Base-by-base conservation (phyloP, 371 early-diverging fungal species). In the Chytridium lagenaria region DNA sequence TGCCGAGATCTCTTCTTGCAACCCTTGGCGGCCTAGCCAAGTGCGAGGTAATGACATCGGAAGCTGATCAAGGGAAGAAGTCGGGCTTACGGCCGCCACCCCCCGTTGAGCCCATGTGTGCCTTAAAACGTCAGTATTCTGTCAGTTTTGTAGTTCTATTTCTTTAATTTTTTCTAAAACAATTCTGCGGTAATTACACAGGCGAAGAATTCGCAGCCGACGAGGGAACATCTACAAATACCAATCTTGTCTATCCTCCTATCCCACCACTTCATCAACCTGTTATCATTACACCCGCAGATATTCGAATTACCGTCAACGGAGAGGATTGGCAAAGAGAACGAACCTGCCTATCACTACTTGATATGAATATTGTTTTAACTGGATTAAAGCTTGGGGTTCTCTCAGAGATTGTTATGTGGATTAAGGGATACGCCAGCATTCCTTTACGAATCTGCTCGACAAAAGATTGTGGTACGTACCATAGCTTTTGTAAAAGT, bases 371-470 rank as follows among this genome's bases (percentile, higher is more conserved):
- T 5, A 2, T 61, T 37, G 31, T 28, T 34, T 19, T 66, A 10
- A n/a, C 19, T 37, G 70, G 70, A 36, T 31, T 70, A n/a, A 28
- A 57, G 36, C n/a, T 33, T n/a, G 59, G 44, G 10, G 50, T 28
- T 5, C 28, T 39, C 31, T 59, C 1, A 12, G 70, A 70, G 40
- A 39, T 70, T 19, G 30, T 70, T 38, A 5, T 70, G 59, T 59
- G 34, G 36, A 70, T 70, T 38, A 36, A 50, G n/a, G 59, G 70
- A 2, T 70, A 70, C 30, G 15, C 51, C 36, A 59, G 59, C 31
- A 37, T 59, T 3, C 70, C 70, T 3, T 33, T 70, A 28, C 22
- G 70, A 12, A 59, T 70, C 40, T 57, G 59, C 40, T 28, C 59
- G 33, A 33, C 26, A 5, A 28, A 38, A 22, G 59, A 70, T 10